Conservation (phyloP, 495 filamentous ascomycete genomes). For the Penicillium malachiteum region DNA sequence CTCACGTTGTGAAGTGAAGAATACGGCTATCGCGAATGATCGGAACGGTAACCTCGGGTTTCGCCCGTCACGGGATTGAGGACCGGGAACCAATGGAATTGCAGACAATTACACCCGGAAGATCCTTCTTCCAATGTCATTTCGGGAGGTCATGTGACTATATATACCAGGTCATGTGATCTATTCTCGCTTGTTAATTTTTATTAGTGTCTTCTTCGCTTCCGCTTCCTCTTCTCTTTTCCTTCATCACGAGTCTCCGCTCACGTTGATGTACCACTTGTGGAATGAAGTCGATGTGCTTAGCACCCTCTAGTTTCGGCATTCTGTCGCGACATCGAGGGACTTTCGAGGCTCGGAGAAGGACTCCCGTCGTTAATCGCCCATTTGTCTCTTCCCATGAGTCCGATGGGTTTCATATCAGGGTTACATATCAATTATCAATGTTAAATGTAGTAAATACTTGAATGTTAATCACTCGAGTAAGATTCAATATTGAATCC, state of each 20-base stretch:
- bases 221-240: constrained; percentile 19
- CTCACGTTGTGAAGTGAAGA: constrained; percentile 13
- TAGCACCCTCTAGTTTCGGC: constrained; percentile 48
- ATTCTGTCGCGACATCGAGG: constrained; percentile 49
- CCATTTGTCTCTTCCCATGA: constrained; percentile 51
- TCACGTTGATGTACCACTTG: constrained; percentile 40
- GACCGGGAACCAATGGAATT: constrained; percentile 36
- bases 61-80: constrained; percentile 33
- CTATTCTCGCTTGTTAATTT: constrained; percentile 24
- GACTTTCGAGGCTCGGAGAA: constrained; percentile 44
- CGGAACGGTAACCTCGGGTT: constrained; percentile 51
- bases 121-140: constrained; percentile 34
- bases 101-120: constrained; percentile 37
- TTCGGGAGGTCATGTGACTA: neutral
- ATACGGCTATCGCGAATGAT: constrained; percentile 22
- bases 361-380: constrained; percentile 60
- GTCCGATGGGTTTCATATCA: constrained; percentile 54
- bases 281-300: constrained; percentile 48
- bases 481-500: no score
- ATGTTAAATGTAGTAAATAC: no score
- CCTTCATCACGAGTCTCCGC: constrained; percentile 46
- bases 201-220: constrained; percentile 1
- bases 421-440: constrained; percentile 40
- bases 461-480: no score
- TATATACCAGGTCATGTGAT: constrained; percentile 9